Evolutionary conservation across 768 basidiomycete genomes (phyloP).

Genomic region (Russula foetens): DNA sequence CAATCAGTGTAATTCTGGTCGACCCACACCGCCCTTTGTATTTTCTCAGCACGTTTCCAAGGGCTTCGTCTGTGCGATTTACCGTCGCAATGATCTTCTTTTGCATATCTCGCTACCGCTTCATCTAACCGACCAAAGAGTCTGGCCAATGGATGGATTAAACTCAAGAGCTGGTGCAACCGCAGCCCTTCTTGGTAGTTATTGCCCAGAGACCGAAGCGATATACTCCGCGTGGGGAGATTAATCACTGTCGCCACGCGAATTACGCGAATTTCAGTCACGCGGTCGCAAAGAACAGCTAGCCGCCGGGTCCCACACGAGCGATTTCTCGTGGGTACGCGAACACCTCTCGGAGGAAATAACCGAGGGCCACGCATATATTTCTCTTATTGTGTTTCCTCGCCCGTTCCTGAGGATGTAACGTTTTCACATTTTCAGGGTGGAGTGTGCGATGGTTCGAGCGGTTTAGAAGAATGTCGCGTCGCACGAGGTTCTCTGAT

Average conservation of each 20-base stretch:
- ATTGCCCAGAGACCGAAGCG: neutral
- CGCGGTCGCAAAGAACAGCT: neutral
- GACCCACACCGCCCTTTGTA: neutral
- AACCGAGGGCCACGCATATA: neutral
- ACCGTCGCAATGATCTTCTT: neutral
- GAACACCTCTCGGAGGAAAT: neutral
- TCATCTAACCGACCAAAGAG: neutral
- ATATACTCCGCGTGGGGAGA: neutral
- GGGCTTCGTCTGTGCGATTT: neutral
- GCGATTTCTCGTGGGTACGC: neutral
- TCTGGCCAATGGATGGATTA: neutral
- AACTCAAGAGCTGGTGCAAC: neutral
- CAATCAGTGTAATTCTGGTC: neutral
- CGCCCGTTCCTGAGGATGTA: neutral
- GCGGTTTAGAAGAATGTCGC: no score
- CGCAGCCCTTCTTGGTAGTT: neutral
- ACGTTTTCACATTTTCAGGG: neutral
- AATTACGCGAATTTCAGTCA: neutral
- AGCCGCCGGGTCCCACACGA: neutral
- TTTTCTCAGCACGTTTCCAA: neutral
- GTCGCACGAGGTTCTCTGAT: constrained; percentile 3
- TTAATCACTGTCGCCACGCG: constrained; percentile 3
- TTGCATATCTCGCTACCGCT: neutral
- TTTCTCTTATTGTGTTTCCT: neutral
- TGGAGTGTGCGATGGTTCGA: neutral